Percentiles rank a stretch among this genome's conserved stretches.
Conservation (phyloP, 73 alveolate genomes). For the Uronychia binucleata region DNA sequence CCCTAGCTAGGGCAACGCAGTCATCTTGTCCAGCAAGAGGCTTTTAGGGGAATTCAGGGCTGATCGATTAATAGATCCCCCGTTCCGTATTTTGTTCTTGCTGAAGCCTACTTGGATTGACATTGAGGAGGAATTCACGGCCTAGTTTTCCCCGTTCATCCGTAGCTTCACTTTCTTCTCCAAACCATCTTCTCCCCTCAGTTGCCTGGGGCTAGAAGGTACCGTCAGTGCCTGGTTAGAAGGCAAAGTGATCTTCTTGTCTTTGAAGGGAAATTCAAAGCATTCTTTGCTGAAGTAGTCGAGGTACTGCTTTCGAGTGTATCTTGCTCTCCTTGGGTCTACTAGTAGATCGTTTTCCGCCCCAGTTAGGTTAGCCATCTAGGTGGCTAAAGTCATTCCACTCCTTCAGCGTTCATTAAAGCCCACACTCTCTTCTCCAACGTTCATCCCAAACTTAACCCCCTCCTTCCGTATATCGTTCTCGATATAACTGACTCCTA, state of each 20-base stretch:
- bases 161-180: not conserved
- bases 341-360: not conserved
- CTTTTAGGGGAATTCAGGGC: not conserved
- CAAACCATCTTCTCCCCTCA: not conserved
- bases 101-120: no score
- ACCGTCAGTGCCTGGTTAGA: not conserved
- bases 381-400: not conserved
- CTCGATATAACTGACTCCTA: not conserved
- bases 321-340: not conserved
- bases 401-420: not conserved
- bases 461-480: not conserved
- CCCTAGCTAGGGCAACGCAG: not conserved
- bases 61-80: not conserved
- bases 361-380: not conserved
- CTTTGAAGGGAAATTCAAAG: not conserved
- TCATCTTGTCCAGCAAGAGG: not conserved
- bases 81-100: not conserved
- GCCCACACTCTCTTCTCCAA: not conserved
- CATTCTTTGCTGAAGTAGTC: not conserved
- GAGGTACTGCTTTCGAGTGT: not conserved
- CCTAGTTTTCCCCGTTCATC: not conserved
- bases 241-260: not conserved
- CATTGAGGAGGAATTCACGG: not conserved
- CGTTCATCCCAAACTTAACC: not conserved
- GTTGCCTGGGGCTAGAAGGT: not conserved